Conservation (phyloP, 2,329 filamentous ascomycete genomes). For the Hortaea sp. region DNA sequence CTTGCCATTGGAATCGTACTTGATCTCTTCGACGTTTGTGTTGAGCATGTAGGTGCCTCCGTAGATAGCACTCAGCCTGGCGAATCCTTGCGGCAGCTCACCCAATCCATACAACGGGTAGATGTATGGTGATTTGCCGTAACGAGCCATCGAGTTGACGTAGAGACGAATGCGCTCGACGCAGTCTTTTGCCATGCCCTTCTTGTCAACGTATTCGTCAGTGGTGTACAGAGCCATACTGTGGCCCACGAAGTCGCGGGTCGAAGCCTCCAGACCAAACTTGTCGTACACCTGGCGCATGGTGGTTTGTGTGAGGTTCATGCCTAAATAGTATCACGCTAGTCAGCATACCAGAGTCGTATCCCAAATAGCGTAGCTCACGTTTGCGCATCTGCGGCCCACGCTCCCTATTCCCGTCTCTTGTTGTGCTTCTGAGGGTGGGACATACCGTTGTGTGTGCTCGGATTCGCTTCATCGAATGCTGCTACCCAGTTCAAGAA, state of each 20-base stretch:
- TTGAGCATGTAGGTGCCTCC: conserved; percentile 99
- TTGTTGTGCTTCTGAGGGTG: not conserved
- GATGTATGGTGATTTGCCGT: conserved; percentile 98
- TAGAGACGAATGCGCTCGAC: conserved; percentile 91
- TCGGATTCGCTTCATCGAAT: conserved; percentile 71
- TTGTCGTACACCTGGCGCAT: conserved; percentile 99
- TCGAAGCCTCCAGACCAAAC: conserved; percentile 80
- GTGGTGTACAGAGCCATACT: conserved; percentile 94
- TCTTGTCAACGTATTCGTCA: conserved; percentile 70
- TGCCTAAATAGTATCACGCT: conserved; percentile 40
- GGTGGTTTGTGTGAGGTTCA: conserved; percentile 67
- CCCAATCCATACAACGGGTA: conserved; percentile 96
- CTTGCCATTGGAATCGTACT: conserved; percentile 71
- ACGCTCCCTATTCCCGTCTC: not conserved
- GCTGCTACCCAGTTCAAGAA: conserved; percentile 93
- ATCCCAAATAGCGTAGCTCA: too few species aligned
- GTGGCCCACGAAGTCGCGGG: conserved; percentile 93
- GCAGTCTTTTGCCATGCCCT: conserved; percentile 68
- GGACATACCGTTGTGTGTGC: conserved; percentile 72
- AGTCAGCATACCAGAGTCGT: too few species aligned
- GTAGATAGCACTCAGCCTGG: conserved; percentile 94
- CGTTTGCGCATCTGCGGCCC: not conserved
- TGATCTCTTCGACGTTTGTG: conserved; percentile 80
- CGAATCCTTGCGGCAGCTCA: conserved; percentile 95
- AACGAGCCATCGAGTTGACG: conserved; percentile 92